Percentiles rank a stretch among this genome's conserved stretches.
Evolutionary conservation across 108 stramenopile species (phyloP).

Genomic region (Cyclotella baltica): DNA sequence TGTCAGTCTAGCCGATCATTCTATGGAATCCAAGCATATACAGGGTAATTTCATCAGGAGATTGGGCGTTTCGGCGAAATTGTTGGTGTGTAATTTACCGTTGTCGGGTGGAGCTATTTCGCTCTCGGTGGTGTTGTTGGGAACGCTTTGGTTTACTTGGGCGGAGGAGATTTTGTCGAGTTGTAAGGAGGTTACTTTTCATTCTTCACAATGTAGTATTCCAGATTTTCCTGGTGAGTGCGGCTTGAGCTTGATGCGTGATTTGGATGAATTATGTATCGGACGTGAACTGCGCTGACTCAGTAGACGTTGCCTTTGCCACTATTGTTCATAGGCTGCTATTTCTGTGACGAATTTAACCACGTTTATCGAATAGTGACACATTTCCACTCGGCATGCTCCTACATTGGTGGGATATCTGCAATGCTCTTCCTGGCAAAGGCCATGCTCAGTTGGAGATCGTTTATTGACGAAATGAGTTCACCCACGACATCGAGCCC

Average conservation of each 20-base stretch:
- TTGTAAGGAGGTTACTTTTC: slow-evolving; percentile 47
- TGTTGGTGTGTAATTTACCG: slow-evolving; percentile 74
- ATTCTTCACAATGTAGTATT: slow-evolving; percentile 39
- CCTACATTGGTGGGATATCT: slow-evolving; percentile 56
- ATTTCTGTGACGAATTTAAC: slow-evolving; percentile 51
- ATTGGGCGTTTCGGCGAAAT: slow-evolving; percentile 33
- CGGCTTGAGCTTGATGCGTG: slow-evolving; percentile 18
- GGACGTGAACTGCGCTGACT: too few relatives aligned
- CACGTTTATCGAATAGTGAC: slow-evolving; percentile 48
- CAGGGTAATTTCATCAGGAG: slow-evolving; percentile 8
- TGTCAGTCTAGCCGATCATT: slow-evolving; percentile 19
- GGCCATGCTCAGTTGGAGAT: slow-evolving; percentile 57
- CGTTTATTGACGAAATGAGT: slow-evolving; percentile 79
- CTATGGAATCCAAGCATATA: background rate
- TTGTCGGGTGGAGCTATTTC: slow-evolving; percentile 78
- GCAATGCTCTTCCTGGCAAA: slow-evolving; percentile 63
- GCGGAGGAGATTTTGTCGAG: slow-evolving; percentile 42
- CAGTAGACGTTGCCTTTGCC: too few relatives aligned
- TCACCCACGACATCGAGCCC: slow-evolving; percentile 82
- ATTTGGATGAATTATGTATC: background rate
- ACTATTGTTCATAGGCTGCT: slow-evolving; percentile 19
- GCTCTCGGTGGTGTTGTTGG: slow-evolving; percentile 68
- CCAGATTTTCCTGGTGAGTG: slow-evolving; percentile 57
- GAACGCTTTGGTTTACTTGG: slow-evolving; percentile 86
- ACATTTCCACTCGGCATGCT: slow-evolving; percentile 69